These are phyloP conservation scores for Dictyostelium capitatum DNA, from an alignment of 78 protist species.

Conservation along the genomic window DNA sequence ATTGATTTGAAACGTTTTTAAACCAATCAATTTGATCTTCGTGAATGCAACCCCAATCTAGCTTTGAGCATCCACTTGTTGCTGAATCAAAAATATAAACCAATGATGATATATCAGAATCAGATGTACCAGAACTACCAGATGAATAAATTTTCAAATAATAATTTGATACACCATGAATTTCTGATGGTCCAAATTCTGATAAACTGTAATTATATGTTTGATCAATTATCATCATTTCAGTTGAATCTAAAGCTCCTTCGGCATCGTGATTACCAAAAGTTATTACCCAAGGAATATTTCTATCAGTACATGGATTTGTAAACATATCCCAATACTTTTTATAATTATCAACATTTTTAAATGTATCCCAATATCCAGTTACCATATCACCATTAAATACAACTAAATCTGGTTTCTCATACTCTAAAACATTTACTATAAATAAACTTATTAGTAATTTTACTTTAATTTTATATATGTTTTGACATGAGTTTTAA, in stretches of 20 bases:
- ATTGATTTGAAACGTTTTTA: not conserved
- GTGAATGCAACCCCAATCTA: conserved; percentile 53
- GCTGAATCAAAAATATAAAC: conserved; percentile 49
- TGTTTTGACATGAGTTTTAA: not conserved
- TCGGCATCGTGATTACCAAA: conserved; percentile 78
- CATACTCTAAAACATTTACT: not conserved
- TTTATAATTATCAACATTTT: not conserved
- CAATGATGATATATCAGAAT: not conserved
- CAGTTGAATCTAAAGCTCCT: not conserved
- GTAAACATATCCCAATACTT: conserved; percentile 31
- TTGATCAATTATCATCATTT: conserved; percentile 15
- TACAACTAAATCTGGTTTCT: conserved; percentile 51
- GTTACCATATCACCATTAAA: conserved; percentile 67
- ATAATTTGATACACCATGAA: conserved; percentile 42
- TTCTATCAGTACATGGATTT: conserved; percentile 14
- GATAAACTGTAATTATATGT: conserved; percentile 17
- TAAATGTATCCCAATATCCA: conserved; percentile 10
- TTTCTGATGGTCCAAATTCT: not conserved
- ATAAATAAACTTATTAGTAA: not conserved
- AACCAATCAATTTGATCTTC: conserved; percentile 50
- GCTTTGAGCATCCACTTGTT: not conserved
- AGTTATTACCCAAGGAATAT: conserved; percentile 64
- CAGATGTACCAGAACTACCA: not conserved
- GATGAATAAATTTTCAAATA: not conserved
- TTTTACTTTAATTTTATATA: not conserved